Evolutionary conservation across 139 green algal species (phyloP).

Genomic region (Eudorina sp.): DNA sequence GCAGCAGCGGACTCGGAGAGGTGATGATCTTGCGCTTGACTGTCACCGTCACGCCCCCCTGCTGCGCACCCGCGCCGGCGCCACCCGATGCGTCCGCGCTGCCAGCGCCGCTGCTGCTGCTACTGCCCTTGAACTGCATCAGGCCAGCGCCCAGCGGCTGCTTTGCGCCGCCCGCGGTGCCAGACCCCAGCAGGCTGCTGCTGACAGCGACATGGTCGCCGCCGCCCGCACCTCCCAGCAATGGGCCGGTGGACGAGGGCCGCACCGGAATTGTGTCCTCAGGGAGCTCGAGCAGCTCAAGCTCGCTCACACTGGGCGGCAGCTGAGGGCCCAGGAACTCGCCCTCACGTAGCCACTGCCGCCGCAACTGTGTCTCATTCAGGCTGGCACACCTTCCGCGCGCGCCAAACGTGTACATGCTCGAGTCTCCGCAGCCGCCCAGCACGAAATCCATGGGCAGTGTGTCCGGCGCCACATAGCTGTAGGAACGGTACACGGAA

Average conservation of each 20-base stretch:
- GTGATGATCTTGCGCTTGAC: slow-evolving; percentile 52
- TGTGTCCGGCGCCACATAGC: background rate
- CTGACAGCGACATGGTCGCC: too few relatives aligned
- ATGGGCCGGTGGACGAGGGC: background rate
- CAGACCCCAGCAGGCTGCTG: background rate
- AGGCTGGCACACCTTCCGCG: slow-evolving; percentile 32
- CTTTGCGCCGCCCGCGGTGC: background rate
- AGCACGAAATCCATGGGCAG: slow-evolving; percentile 24
- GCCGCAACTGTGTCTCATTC: slow-evolving; percentile 31
- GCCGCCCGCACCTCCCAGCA: background rate
- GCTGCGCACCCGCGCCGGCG: background rate
- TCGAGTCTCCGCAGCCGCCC: background rate
- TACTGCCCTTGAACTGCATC: slow-evolving; percentile 22
- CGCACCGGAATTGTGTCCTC: slow-evolving; percentile 24
- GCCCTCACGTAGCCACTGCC: slow-evolving; percentile 25
- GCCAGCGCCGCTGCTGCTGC: background rate
- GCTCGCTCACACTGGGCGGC: slow-evolving; percentile 29
- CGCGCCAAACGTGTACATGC: background rate
- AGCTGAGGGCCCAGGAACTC: slow-evolving; percentile 43
- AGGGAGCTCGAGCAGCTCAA: slow-evolving; percentile 42
- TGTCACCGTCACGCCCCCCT: background rate
- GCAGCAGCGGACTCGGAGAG: slow-evolving; percentile 34
- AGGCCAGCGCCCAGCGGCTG: background rate
- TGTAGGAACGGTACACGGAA: slow-evolving; percentile 1
- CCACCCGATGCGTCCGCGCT: background rate